Base-by-base conservation (phyloP, 257 asterid species). In the Echites panduratus region DNA sequence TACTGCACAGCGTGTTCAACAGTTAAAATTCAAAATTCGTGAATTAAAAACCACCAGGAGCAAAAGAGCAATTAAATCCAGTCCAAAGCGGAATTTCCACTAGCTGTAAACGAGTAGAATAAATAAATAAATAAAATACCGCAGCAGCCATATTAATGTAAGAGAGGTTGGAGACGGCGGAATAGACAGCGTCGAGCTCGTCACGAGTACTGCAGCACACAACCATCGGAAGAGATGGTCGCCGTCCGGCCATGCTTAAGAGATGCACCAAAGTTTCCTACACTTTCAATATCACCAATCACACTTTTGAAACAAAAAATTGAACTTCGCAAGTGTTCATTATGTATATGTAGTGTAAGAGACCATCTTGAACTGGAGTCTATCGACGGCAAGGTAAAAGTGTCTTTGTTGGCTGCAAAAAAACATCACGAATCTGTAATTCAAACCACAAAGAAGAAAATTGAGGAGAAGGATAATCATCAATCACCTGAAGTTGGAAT, bases 301-400 rank as follows among this genome's bases (percentile, higher is more conserved):
- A 47, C 44, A 57, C 9, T 50, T 47, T 45, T 47, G 41, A 52
- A 29, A 24, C 5, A 52, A 59, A 75, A 66, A 58, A n/a, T 40
- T 19, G 2, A 22, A 64, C 45, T 67, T 27, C 68, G 68, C 74
- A 76, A 49, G 24, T 73, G 47, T 47, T 22, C 35, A 10, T 7
- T 54, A 22, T 10, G n/a, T n/a, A n/a, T n/a, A n/a, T n/a, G n/a
- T n/a, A 32, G 32, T n/a, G 38, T 20, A 47, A 62, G 59, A 44
- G n/a, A 93, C 98, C 96, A 89, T 88, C 79, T 91, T 94, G 92
- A 88, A 94, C 44, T 88, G 93, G 64, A 80, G 75, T 59, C 97
- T 83, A 67, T 94, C 99, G 67, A 94, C 97, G 61, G 99, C 99
- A 35, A 91, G 97, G 81, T 91, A 94, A 83, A 87, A 91, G 82